Evolutionary conservation across 2,329 filamentous ascomycete species (phyloP).

Genomic region (Xylariales sp.): DNA sequence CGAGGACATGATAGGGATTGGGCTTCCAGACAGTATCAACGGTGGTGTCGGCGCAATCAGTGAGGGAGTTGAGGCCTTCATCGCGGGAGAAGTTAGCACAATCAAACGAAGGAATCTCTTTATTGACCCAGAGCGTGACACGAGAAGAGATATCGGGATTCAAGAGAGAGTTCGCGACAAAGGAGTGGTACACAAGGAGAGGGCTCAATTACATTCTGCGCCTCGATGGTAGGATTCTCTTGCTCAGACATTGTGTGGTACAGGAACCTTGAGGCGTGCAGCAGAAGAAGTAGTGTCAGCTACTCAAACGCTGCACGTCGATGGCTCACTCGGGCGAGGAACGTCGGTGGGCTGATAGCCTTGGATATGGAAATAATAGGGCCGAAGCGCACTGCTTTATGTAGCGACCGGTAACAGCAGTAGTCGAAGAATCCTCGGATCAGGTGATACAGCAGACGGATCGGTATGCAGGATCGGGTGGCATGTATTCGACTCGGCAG

Average conservation of each 20-base stretch:
- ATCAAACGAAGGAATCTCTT: no score
- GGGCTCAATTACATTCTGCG: conserved; percentile 24
- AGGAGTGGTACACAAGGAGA: conserved; percentile 4
- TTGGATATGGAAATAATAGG: conserved; percentile 21
- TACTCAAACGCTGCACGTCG: conserved; percentile 15
- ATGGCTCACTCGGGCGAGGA: conserved; percentile 21
- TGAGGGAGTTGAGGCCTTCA: conserved; percentile 22
- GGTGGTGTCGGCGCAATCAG: conserved; percentile 19
- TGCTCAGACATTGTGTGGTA: conserved; percentile 6
- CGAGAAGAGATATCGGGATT: no score
- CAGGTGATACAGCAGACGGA: conserved; percentile 14
- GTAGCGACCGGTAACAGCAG: conserved; percentile 17
- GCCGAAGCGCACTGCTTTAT: conserved; percentile 20
- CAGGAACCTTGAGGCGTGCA: background rate
- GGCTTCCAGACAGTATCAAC: conserved; percentile 26
- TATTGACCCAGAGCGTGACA: no score
- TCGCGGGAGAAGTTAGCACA: conserved; percentile 22
- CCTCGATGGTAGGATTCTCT: conserved; percentile 18
- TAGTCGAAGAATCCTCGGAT: conserved; percentile 11
- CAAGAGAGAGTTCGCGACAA: conserved; percentile 10
- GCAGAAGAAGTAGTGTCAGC: conserved; percentile 5
- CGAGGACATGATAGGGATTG: conserved; percentile 61
- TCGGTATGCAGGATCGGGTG: conserved; percentile 11
- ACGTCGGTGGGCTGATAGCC: conserved; percentile 16
- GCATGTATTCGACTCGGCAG: conserved; percentile 10